Conservation (phyloP, 2,329 filamentous ascomycete genomes). For the Alternaria novae-zelandiae region DNA sequence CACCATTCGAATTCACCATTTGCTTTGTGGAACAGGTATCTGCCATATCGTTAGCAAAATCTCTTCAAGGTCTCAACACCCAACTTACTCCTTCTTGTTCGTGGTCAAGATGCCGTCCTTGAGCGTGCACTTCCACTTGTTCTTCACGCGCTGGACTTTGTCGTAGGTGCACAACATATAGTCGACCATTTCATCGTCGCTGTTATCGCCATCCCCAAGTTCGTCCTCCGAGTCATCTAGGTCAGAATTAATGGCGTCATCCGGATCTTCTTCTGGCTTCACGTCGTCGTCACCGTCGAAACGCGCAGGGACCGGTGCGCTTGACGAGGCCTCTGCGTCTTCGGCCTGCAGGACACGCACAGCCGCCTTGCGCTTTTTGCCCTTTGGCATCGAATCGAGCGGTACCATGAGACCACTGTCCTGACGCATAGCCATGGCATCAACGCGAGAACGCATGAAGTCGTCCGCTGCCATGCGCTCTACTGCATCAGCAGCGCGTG, state of each 20-base stretch:
- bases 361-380: slow-evolving; percentile 50
- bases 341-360: slow-evolving; percentile 61
- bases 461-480: slow-evolving; percentile 65
- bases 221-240: slow-evolving; percentile 94
- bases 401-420: slow-evolving; percentile 81
- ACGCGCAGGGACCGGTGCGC: slow-evolving; percentile 46
- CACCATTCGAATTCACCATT: slow-evolving; percentile 98
- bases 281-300: slow-evolving; percentile 66
- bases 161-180: slow-evolving; percentile 99
- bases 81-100: slow-evolving; percentile 80
- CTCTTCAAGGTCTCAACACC: neutral
- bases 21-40: slow-evolving; percentile 96
- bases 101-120: slow-evolving; percentile 96
- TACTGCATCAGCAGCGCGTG: slow-evolving; percentile 60
- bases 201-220: slow-evolving; percentile 79
- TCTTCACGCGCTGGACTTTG: slow-evolving; percentile 98
- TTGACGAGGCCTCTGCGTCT: slow-evolving; percentile 44
- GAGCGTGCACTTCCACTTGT: slow-evolving; percentile 94
- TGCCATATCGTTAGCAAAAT: slow-evolving; percentile 38
- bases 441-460: slow-evolving; percentile 72
- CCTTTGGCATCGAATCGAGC: slow-evolving; percentile 62
- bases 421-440: slow-evolving; percentile 69
- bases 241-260: slow-evolving; percentile 98
- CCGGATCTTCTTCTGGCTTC: slow-evolving; percentile 66
- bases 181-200: slow-evolving; percentile 81